A percentile compares a stretch with the other conserved stretches of the same genome.
Conservation (phyloP, 345 rosid genomes). For the Salix koriyanagi region DNA sequence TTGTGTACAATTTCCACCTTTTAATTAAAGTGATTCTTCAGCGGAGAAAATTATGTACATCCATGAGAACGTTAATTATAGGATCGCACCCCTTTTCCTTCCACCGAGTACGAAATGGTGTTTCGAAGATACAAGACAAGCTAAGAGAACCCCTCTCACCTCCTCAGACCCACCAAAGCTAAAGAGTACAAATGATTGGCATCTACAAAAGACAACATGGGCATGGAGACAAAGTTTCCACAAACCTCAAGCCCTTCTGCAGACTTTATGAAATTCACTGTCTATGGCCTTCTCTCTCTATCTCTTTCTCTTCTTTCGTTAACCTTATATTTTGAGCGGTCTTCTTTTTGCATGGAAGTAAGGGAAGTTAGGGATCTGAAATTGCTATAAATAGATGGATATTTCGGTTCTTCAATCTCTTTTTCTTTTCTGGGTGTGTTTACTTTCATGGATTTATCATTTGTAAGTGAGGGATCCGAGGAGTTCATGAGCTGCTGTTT, state of each 20-base stretch:
- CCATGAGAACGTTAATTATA: background rate
- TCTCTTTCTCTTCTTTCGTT: conserved; percentile 8
- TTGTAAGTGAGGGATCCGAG: conserved; percentile 55
- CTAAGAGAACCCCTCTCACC: background rate
- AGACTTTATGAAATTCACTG: conserved; percentile 43
- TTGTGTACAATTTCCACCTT: background rate
- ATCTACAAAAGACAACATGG: conserved; percentile 33
- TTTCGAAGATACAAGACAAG: conserved; percentile 22
- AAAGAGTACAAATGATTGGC: conserved; percentile 6
- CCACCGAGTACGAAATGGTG: conserved; percentile 4
- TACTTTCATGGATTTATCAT: conserved; percentile 31
- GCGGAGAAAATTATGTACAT: background rate
- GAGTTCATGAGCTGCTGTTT: conserved; percentile 28
- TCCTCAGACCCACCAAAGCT: conserved; percentile 16
- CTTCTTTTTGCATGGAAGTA: conserved; percentile 44
- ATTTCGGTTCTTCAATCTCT: background rate
- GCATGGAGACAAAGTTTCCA: conserved; percentile 44
- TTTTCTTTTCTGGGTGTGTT: conserved; percentile 5
- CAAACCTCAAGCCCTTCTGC: conserved; percentile 33
- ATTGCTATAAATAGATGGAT: conserved; percentile 12
- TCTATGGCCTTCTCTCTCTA: conserved; percentile 7
- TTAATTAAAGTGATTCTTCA: conserved; percentile 1
- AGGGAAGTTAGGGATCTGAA: conserved; percentile 41
- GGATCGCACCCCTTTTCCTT: conserved; percentile 9
- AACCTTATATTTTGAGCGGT: background rate